phyloP scores from a whole-genome alignment of 192 early-diverging fungal species.

The Chytriomyces sp. region DNA sequence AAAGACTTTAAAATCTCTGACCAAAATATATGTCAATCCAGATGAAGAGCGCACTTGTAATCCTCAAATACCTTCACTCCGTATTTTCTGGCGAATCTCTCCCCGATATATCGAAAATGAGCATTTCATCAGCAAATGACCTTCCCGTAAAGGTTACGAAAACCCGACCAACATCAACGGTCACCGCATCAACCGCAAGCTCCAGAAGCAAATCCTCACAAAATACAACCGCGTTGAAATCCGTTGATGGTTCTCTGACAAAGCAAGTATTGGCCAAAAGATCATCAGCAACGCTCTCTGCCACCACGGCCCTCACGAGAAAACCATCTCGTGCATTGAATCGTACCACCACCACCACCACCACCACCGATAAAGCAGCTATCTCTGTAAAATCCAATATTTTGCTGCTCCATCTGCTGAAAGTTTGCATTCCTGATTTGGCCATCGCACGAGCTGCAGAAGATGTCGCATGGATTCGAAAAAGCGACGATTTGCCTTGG shows the following conservation, averaged over 20 bases:
- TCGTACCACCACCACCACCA: too few relatives aligned
- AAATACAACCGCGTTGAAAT: too few relatives aligned
- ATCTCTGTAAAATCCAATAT: background rate
- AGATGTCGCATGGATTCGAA: background rate
- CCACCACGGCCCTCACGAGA: background rate
- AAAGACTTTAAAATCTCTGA: background rate
- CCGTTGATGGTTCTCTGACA: background rate
- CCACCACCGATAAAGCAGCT: too few relatives aligned
- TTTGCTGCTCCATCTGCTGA: background rate
- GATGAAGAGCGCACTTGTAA: background rate
- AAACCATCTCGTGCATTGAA: too few relatives aligned
- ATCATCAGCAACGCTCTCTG: background rate
- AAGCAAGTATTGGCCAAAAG: background rate
- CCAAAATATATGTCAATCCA: background rate
- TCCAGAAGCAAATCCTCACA: too few relatives aligned
- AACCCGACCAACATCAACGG: background rate
- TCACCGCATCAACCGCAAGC: background rate
- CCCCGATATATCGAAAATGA: background rate
- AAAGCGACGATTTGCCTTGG: background rate
- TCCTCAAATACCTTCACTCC: conserved; percentile 5
- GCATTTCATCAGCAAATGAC: too few relatives aligned
- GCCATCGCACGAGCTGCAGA: background rate
- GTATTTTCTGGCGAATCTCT: conserved; percentile 10
- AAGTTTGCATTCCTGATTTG: background rate
- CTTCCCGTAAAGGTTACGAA: background rate